Conservation (phyloP, 768 basidiomycete genomes). For the Phaeotremella skinneri region DNA sequence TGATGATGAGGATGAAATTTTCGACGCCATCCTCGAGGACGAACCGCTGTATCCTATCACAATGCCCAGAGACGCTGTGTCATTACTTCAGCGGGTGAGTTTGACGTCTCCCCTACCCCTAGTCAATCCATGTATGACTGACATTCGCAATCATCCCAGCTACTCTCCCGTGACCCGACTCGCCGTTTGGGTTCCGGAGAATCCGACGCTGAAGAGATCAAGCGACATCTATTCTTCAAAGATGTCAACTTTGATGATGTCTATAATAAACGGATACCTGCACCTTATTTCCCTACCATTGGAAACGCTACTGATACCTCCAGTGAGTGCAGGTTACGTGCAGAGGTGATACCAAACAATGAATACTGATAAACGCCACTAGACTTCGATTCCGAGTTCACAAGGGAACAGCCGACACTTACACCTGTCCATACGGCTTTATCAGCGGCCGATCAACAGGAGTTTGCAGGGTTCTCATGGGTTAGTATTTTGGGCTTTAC, state of each 20-base stretch:
- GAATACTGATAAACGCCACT: conserved; percentile 30
- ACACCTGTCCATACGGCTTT: conserved; percentile 96
- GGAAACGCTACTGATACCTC: conserved; percentile 51
- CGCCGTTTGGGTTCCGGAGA: conserved; percentile 89
- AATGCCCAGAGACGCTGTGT: conserved; percentile 96
- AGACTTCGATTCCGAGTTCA: conserved; percentile 95
- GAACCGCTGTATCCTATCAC: conserved; percentile 98
- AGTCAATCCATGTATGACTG: background rate
- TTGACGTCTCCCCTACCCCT: background rate
- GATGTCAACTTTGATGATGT: conserved; percentile 97
- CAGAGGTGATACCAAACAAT: too few species aligned
- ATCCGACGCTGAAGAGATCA: conserved; percentile 94
- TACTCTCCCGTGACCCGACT: conserved; percentile 84
- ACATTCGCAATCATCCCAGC: conserved; percentile 55
- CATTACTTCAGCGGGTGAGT: conserved; percentile 84
- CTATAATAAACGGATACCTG: conserved; percentile 92
- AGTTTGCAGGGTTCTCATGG: conserved; percentile 98
- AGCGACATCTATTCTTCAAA: conserved; percentile 96
- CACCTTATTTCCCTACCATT: conserved; percentile 95
- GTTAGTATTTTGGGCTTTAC: conserved; percentile 26
- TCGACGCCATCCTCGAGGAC: conserved; percentile 97
- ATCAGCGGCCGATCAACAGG: conserved; percentile 82
- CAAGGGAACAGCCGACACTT: conserved; percentile 89
- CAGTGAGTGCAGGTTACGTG: conserved; percentile 11
- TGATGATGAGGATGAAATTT: conserved; percentile 99